Percentiles rank a stretch among this genome's conserved stretches.
Evolutionary conservation across 768 basidiomycete genomes (phyloP).

Genomic region (Collybiopsis confluens): DNA sequence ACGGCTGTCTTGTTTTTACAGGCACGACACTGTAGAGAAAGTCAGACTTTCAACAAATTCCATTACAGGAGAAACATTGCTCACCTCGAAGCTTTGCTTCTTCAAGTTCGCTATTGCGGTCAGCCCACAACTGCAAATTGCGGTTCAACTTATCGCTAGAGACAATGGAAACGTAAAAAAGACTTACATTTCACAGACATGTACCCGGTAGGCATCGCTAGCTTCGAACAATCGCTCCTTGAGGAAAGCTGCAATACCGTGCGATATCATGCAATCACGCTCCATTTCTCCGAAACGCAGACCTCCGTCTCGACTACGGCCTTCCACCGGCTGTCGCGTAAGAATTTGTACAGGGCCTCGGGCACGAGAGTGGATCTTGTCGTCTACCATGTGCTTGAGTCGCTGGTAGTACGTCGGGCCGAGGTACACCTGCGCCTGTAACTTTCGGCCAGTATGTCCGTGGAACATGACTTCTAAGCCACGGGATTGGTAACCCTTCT

Average conservation of each 20-base stretch:
- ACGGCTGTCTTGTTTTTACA: conserved; percentile 97
- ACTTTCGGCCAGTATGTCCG: conserved; percentile 95
- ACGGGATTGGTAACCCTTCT: conserved; percentile 94
- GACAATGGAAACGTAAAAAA: background rate
- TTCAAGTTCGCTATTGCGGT: conserved; percentile 99
- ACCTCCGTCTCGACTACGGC: conserved; percentile 97
- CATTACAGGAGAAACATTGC: conserved; percentile 4
- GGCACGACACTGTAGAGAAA: conserved; percentile 64
- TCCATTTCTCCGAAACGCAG: conserved; percentile 99
- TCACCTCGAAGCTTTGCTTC: conserved; percentile 94
- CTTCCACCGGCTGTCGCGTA: conserved; percentile 96
- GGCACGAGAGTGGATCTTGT: conserved; percentile 98
- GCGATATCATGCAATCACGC: conserved; percentile 99
- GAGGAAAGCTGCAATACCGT: conserved; percentile 96
- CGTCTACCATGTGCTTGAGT: conserved; percentile 99
- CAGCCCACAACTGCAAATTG: conserved; percentile 70
- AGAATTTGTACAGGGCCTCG: conserved; percentile 97
- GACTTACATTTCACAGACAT: conserved; percentile 93
- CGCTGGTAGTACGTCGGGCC: conserved; percentile 99
- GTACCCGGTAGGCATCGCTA: conserved; percentile 88
- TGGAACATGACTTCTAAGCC: conserved; percentile 99
- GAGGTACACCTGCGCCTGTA: conserved; percentile 97
- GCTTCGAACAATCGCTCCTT: conserved; percentile 96
- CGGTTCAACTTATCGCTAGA: conserved; percentile 14
- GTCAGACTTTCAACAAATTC: conserved; percentile 1